Evolutionary conservation across 768 basidiomycete genomes (phyloP).

Genomic region (Omphalotus guepiniiformis): DNA sequence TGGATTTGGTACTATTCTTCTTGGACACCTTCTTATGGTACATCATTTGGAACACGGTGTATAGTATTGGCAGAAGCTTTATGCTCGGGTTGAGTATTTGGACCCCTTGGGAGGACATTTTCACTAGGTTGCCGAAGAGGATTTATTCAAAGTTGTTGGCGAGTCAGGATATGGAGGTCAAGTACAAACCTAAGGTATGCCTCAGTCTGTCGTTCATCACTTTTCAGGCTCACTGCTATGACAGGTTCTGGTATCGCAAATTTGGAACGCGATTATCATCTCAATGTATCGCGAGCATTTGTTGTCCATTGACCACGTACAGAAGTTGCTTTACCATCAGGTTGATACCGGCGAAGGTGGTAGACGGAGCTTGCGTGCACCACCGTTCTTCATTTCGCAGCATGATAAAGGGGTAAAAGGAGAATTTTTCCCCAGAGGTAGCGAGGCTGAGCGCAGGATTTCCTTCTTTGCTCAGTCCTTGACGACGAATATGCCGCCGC

Average conservation of each 20-base stretch:
- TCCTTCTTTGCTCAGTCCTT: conserved; percentile 99
- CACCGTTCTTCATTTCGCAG: conserved; percentile 98
- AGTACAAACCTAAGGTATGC: conserved; percentile 97
- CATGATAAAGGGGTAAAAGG: conserved; percentile 73
- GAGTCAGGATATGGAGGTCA: conserved; percentile 93
- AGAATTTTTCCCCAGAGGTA: conserved; percentile 92
- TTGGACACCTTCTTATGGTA: conserved; percentile 99
- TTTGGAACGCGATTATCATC: conserved; percentile 99
- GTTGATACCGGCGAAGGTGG: conserved; percentile 78
- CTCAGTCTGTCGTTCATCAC: background rate
- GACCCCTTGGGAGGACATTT: conserved; percentile 99
- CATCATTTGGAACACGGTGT: conserved; percentile 98
- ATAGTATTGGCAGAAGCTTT: conserved; percentile 86
- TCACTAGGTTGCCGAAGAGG: conserved; percentile 90
- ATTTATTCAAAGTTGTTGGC: conserved; percentile 95
- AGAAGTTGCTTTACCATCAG: conserved; percentile 96
- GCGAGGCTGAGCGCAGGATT: conserved; percentile 95
- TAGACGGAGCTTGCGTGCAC: conserved; percentile 87
- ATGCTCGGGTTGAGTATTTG: conserved; percentile 91
- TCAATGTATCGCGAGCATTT: conserved; percentile 99
- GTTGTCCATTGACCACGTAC: conserved; percentile 98
- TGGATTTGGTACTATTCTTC: conserved; percentile 97
- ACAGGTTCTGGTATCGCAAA: conserved; percentile 94
- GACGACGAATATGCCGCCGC: conserved; percentile 91
- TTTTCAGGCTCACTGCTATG: background rate